phyloP scores from a whole-genome alignment of 2,329 filamentous ascomycete species.

The Fusarium caatingaense region DNA sequence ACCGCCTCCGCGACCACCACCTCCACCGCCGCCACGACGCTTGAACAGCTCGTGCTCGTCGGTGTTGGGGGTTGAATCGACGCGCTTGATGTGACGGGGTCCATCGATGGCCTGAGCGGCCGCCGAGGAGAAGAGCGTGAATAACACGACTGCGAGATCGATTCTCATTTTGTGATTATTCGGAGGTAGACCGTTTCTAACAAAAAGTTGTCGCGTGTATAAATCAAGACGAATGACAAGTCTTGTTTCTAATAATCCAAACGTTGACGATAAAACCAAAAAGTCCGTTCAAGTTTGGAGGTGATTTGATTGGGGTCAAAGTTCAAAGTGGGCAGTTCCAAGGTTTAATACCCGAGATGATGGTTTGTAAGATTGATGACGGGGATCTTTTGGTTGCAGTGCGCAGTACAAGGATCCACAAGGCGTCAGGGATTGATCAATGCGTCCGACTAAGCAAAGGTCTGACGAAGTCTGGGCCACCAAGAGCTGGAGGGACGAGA shows the following conservation, averaged over 20 bases:
- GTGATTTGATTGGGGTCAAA: not conserved
- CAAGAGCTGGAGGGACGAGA: not conserved
- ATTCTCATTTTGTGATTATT: conserved; percentile 47
- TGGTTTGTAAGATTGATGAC: conserved; percentile 23
- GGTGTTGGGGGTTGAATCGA: conserved; percentile 38
- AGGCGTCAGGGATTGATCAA: conserved; percentile 5
- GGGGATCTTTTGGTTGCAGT: conserved; percentile 3
- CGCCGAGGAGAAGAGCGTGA: conserved; percentile 47
- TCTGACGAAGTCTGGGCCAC: not conserved
- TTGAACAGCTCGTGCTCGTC: conserved; percentile 65
- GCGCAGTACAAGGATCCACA: conserved; percentile 13
- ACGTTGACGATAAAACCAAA: not conserved
- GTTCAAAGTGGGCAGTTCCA: conserved; percentile 26
- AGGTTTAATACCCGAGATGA: conserved; percentile 31
- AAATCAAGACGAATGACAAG: not conserved
- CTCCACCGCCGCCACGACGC: conserved; percentile 69
- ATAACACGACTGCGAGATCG: conserved; percentile 46
- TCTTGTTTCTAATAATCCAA: not conserved
- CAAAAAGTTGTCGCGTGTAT: not conserved
- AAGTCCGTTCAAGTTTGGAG: conserved; percentile 3
- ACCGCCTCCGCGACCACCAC: conserved; percentile 56
- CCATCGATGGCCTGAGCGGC: conserved; percentile 43
- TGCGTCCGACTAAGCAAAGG: not conserved
- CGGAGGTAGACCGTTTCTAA: not conserved
- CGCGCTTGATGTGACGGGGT: conserved; percentile 42